A percentile compares a stretch with the other conserved stretches of the same genome.
These are phyloP conservation scores for Salix viminalis DNA, from an alignment of 345 rosid species.

Conservation along the genomic window DNA sequence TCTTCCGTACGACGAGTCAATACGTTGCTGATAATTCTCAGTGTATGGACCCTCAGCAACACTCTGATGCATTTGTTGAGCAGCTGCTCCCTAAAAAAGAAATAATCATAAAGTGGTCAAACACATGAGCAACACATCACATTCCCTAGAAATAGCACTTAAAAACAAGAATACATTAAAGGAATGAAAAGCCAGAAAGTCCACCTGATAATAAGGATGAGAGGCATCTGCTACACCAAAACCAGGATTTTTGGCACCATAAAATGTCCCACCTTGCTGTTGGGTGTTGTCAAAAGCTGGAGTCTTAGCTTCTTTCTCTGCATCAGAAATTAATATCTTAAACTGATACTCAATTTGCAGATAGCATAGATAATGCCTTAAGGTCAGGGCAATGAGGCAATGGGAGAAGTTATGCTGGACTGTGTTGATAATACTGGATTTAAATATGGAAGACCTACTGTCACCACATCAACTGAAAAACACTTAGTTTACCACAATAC, in stretches of 20 bases:
- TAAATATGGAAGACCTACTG: not conserved
- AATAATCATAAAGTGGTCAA: constrained; percentile 3
- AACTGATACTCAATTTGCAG: not conserved
- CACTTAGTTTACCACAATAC: not conserved
- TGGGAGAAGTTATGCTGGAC: not conserved
- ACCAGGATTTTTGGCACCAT: constrained; percentile 30
- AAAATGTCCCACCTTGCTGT: constrained; percentile 25
- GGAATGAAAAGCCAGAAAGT: constrained; percentile 4
- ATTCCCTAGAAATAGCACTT: not conserved
- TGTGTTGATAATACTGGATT: not conserved
- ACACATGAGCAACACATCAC: constrained; percentile 6
- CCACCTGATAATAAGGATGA: constrained; percentile 48
- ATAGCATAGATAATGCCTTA: not conserved
- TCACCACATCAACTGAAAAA: not conserved
- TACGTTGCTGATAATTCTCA: constrained; percentile 56
- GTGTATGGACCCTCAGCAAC: constrained; percentile 47
- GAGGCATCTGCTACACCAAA: constrained; percentile 31
- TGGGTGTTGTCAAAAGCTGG: constrained; percentile 39
- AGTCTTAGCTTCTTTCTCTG: constrained; percentile 51
- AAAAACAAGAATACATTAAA: not conserved
- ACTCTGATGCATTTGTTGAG: constrained; percentile 45
- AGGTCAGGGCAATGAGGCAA: not conserved
- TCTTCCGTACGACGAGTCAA: constrained; percentile 41
- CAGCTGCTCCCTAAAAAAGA: constrained; percentile 31
- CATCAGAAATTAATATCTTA: constrained; percentile 7